Evolutionary conservation across 495 filamentous ascomycete species (phyloP), one percentile per base, ranked within the genome.

Genomic region (Filosporella fistucella): DNA sequence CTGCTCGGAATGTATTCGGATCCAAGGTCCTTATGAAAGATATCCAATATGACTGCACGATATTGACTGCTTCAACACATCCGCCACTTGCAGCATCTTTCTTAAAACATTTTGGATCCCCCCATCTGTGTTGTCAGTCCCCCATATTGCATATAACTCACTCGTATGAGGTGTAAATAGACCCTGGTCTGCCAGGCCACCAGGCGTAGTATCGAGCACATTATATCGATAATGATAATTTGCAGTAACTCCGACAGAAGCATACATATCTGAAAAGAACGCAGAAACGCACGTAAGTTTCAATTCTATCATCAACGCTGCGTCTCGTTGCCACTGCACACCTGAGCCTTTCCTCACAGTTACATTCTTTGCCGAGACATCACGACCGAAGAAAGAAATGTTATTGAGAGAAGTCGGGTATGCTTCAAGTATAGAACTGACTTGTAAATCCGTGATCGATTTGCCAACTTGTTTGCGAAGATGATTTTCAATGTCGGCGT

Each of bases 11-110:
- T 20, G 49, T 73, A 54, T 88, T 86, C 16, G 84, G 84, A 60
- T 88, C 67, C 45, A 78, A 74, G 1, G 71, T 68, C 37, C 70
- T 64, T 43, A 85, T 78, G 57, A 86, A 86, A 52, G 78, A 84
- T 1, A 77, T 74, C 81, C 79, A 85, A 56, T 86, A 86, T 0
- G 68, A 74, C 53, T 84, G 80, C 53, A 85, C 73, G 3, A 84
- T 61, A 0, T 74, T 68, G 0, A 45, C 33, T 11, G 41, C 29
- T 20, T 11, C n/a, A n/a, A n/a, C n/a, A n/a, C n/a, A n/a, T n/a
- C n/a, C n/a, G n/a, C n/a, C n/a, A n/a, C n/a, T n/a, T n/a, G n/a
- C 47, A 2, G 54, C 65, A 41, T 62, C 63, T 5, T 60, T 62
- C 3, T 66, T 68, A 18, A 52, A 60, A 46, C 87, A 86, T 24